Evolutionary conservation across 352 stramenopile species (phyloP).

Genomic region (Globisporangium spinosum): DNA sequence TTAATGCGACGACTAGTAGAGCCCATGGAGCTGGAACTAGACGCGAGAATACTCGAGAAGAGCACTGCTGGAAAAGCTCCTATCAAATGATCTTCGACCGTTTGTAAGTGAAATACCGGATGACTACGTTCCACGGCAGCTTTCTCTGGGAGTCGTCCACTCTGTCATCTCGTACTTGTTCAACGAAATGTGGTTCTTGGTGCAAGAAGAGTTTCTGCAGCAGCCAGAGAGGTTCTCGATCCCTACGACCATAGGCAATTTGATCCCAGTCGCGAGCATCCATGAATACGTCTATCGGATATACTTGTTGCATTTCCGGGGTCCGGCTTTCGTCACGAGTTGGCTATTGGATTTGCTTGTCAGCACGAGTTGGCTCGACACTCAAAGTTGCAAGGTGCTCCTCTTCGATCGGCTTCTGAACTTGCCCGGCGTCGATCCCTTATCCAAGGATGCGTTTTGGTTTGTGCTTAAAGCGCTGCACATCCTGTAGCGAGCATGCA

Average conservation of each 20-base stretch:
- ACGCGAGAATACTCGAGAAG: constrained; percentile 8
- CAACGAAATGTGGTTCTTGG: constrained; percentile 41
- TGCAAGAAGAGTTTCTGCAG: constrained; percentile 33
- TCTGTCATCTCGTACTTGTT: constrained; percentile 44
- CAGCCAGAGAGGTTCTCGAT: constrained; percentile 21
- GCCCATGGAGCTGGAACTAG: background rate
- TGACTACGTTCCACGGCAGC: constrained; percentile 37
- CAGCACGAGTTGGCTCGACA: constrained; percentile 42
- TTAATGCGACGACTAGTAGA: background rate
- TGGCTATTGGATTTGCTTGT: constrained; percentile 45
- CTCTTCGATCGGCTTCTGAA: constrained; percentile 43
- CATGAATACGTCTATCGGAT: constrained; percentile 50
- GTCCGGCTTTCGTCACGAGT: constrained; percentile 32
- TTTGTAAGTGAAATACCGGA: constrained; percentile 28
- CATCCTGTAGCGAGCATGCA: constrained; percentile 38
- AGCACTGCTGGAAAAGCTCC: constrained; percentile 32
- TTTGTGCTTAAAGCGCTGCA: constrained; percentile 49
- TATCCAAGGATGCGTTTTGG: constrained; percentile 44
- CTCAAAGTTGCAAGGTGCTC: constrained; percentile 54
- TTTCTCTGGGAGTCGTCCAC: constrained; percentile 35
- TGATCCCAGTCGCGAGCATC: constrained; percentile 27
- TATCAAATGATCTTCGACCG: constrained; percentile 28
- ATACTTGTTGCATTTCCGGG: constrained; percentile 44
- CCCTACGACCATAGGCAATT: background rate
- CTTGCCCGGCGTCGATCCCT: constrained; percentile 32